phyloP scores from a whole-genome alignment of 345 rosid species.

The Brassica juncea region DNA sequence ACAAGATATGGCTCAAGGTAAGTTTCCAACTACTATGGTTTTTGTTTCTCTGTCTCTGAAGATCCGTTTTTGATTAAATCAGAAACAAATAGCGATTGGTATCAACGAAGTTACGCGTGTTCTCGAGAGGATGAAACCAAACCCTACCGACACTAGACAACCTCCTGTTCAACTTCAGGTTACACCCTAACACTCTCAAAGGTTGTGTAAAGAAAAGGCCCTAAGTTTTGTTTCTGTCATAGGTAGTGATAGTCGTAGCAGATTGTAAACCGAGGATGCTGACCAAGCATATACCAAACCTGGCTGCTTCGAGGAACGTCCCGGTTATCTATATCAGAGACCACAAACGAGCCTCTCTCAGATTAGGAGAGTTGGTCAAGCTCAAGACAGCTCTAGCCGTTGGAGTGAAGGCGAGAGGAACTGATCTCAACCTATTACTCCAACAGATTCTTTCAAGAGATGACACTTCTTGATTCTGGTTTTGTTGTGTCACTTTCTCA shows the following conservation, averaged over 20 bases:
- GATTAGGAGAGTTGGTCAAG: constrained; percentile 68
- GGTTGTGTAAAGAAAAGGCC: neutral
- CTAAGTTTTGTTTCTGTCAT: neutral
- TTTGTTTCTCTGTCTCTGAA: neutral
- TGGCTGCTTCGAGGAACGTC: constrained; percentile 67
- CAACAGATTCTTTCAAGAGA: constrained; percentile 41
- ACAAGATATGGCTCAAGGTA: constrained; percentile 82
- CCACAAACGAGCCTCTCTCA: constrained; percentile 57
- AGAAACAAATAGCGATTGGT: constrained; percentile 86
- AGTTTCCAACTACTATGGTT: neutral
- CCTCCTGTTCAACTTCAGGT: constrained; percentile 65
- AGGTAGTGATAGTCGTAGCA: constrained; percentile 66
- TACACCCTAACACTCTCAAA: neutral
- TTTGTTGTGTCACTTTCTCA: constrained; percentile 3
- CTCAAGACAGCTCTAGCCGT: constrained; percentile 70
- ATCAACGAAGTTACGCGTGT: constrained; percentile 82
- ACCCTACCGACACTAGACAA: constrained; percentile 13
- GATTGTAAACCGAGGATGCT: constrained; percentile 77
- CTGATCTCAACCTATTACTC: constrained; percentile 47
- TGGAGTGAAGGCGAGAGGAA: constrained; percentile 64
- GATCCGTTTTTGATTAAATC: neutral
- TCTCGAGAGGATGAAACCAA: constrained; percentile 67
- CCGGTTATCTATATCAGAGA: constrained; percentile 57
- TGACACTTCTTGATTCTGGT: constrained; percentile 19
- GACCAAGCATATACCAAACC: constrained; percentile 63